phyloP scores from a whole-genome alignment of 2,329 filamentous ascomycete genomes.

The Camillea tinctor region DNA sequence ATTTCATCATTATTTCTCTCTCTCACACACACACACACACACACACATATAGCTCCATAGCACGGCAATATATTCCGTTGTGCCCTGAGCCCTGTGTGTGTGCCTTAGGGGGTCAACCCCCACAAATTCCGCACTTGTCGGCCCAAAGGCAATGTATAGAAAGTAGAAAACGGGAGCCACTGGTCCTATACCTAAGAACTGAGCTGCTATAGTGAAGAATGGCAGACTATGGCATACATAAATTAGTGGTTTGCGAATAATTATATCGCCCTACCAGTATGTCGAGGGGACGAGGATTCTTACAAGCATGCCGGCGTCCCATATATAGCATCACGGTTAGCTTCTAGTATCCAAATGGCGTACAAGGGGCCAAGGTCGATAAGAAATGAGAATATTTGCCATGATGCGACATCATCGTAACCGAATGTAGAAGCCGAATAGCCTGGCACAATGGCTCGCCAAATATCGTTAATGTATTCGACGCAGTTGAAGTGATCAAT shows the following conservation, averaged over 20 bases:
- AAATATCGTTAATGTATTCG: slow-evolving; percentile 15
- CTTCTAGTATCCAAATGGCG: slow-evolving; percentile 24
- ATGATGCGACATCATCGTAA: slow-evolving; percentile 19
- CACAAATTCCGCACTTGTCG: too few species aligned
- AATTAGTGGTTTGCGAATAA: background rate
- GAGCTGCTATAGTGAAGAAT: slow-evolving; percentile 11
- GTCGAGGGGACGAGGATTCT: too few species aligned
- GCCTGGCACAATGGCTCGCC: slow-evolving; percentile 14
- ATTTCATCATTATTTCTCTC: too few species aligned
- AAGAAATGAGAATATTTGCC: slow-evolving; percentile 25
- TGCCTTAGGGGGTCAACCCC: too few species aligned
- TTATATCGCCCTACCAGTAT: background rate
- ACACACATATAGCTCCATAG: too few species aligned
- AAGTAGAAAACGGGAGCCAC: slow-evolving; percentile 19
- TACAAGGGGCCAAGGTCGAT: slow-evolving; percentile 24
- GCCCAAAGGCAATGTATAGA: slow-evolving; percentile 13
- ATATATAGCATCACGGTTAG: slow-evolving; percentile 11
- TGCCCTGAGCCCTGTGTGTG: too few species aligned
- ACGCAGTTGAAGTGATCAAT: slow-evolving; percentile 17
- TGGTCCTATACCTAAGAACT: slow-evolving; percentile 12
- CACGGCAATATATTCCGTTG: too few species aligned
- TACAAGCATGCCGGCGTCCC: slow-evolving; percentile 22
- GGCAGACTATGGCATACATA: slow-evolving; percentile 8
- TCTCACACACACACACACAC: too few species aligned
- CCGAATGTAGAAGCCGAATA: slow-evolving; percentile 21